Base-by-base conservation (phyloP, 2,329 filamentous ascomycete species). In the Pseudogymnoascus sp. region DNA sequence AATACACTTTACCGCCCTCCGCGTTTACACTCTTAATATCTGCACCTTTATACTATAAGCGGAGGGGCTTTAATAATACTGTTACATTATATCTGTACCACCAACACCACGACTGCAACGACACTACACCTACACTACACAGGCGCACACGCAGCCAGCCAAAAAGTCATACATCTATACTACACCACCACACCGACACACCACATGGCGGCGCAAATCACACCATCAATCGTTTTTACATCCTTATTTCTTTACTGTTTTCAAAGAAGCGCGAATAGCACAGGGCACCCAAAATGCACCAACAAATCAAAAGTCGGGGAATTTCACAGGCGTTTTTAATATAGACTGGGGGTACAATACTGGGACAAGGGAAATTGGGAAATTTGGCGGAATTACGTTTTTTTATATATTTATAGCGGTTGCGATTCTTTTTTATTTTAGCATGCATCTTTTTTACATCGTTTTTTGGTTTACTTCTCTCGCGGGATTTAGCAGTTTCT, bases 371-470 rank as follows among this genome's bases (percentile, higher is more conserved):
- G 37, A 16, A 16, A 36, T 13, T 39, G 37, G 37, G 37, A 45
- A 23, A 3, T 45, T 45, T 45, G 16, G 41, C 19, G 16, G 41
- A 16, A 11, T 21, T 21, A 43, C 8, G 23, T 3, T 23, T 23
- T 39, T 39, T n/a, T n/a, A n/a, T n/a, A n/a, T n/a, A n/a, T 43
- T 43, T 45, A 45, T 45, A 45, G 41, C 41, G 41, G 41, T 21
- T 45, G 41, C 41, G 41, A 21, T 45, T 21, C n/a, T 45, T 45
- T 3, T 45, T 8, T 21, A 21, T 45, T 43, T 43, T 45, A 43
- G 39, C 39, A 43, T 62, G 61, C 63, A 60, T 39, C 48, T 23
- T 62, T 62, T 63, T 34, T 51, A 63, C 48, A 62, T 23, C 37
- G 43, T 23, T 23, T 62, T 65, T 62, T 34, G 61, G 37, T 23